phyloP scores from a whole-genome alignment of 2,329 filamentous ascomycete genomes.

The Aplosporella prunicola region DNA sequence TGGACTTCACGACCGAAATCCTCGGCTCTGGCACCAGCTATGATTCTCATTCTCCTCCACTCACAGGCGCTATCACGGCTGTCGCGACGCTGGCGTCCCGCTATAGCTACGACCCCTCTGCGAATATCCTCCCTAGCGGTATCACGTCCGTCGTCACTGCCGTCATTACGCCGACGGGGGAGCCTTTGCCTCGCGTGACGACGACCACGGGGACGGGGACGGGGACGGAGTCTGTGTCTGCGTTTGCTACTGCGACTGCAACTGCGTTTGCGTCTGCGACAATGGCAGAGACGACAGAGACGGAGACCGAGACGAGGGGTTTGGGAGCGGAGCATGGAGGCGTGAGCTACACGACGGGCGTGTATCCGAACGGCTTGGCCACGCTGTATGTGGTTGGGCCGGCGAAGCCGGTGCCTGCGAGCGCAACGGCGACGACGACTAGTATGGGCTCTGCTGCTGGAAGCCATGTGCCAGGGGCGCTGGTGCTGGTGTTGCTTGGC shows the following conservation, averaged over 20 bases:
- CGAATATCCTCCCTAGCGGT: neutral
- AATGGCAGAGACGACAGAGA: neutral
- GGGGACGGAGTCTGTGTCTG: too few species aligned
- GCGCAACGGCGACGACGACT: too few species aligned
- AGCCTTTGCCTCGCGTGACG: neutral
- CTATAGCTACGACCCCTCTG: neutral
- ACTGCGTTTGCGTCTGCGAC: too few species aligned
- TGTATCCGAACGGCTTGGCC: neutral
- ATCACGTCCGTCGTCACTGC: neutral
- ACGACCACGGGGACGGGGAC: neutral
- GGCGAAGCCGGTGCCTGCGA: too few species aligned
- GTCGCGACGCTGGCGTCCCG: conserved; percentile 12
- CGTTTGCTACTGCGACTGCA: too few species aligned
- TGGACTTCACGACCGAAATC: conserved; percentile 4
- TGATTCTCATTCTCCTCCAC: neutral
- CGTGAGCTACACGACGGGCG: conserved; percentile 1
- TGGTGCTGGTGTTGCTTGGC: too few species aligned
- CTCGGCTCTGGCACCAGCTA: neutral
- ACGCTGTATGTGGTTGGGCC: conserved; percentile 4
- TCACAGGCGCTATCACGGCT: conserved; percentile 12
- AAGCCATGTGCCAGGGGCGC: too few species aligned
- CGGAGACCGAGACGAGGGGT: too few species aligned
- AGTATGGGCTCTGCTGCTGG: too few species aligned
- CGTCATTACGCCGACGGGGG: too few species aligned
- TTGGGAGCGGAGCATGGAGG: too few species aligned